These are phyloP conservation scores for Rhytidhysteron rufulum DNA, from an alignment of 2,329 filamentous ascomycete genomes.

Conservation along the genomic window DNA sequence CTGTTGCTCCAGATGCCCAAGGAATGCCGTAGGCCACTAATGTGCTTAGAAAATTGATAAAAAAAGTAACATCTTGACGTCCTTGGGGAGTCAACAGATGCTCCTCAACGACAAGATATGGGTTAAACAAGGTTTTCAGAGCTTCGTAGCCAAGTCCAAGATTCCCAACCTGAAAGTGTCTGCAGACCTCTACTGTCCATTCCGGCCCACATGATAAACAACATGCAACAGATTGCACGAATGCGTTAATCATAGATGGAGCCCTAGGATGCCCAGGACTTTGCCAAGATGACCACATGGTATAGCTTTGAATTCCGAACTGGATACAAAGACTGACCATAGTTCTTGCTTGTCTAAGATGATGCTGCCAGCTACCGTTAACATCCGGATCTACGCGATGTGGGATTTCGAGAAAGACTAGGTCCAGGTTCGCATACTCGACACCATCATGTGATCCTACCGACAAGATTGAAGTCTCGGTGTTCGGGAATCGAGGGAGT, in stretches of 20 bases:
- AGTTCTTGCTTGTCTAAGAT: conserved; percentile 26
- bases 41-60: conserved; percentile 16
- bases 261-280: conserved; percentile 27
- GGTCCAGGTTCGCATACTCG: conserved; percentile 37
- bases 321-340: conserved; percentile 34
- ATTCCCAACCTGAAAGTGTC: conserved; percentile 21
- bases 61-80: conserved; percentile 12
- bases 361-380: conserved; percentile 16
- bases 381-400: conserved; percentile 25
- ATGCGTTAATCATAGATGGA: conserved; percentile 38
- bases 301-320: conserved; percentile 16
- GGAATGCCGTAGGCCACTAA: conserved; percentile 29
- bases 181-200: conserved; percentile 35
- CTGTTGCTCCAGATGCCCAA: conserved; percentile 26
- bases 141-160: conserved; percentile 14
- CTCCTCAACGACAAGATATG: conserved; percentile 33
- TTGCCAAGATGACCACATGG: conserved; percentile 25
- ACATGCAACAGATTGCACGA: conserved; percentile 40
- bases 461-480: conserved; percentile 13
- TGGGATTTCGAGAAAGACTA: conserved; percentile 36
- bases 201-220: conserved; percentile 37
- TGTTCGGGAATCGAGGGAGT: conserved; percentile 13
- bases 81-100: conserved; percentile 28
- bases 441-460: conserved; percentile 31
- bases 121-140: conserved; percentile 23